Evolutionary conservation across 768 basidiomycete species (phyloP).

Genomic region (Leccinellum rugosiceps): DNA sequence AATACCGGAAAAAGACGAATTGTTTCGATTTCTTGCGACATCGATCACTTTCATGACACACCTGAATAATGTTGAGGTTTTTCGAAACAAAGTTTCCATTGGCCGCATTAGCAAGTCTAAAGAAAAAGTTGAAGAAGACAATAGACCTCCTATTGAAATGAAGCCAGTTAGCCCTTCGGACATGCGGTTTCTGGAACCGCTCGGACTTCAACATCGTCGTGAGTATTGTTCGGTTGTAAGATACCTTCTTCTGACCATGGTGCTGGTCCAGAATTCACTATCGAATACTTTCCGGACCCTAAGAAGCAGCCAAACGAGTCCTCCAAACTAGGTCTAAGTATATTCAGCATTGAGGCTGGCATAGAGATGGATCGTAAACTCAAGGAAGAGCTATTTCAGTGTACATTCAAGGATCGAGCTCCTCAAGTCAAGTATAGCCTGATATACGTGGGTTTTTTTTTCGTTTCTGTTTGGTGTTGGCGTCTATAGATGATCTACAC

Average conservation of each 20-base stretch:
- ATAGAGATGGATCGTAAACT: background rate
- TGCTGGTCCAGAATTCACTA: background rate
- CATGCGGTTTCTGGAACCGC: conserved; percentile 56
- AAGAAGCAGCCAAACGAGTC: background rate
- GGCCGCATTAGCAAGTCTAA: conserved; percentile 58
- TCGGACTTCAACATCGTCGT: conserved; percentile 52
- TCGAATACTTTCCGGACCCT: background rate
- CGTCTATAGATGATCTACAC: background rate
- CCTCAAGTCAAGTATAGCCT: conserved; percentile 3
- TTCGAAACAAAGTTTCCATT: conserved; percentile 69
- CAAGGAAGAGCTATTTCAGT: background rate
- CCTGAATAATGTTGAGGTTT: conserved; percentile 71
- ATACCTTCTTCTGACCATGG: background rate
- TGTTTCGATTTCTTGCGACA: conserved; percentile 83
- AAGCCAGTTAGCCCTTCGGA: conserved; percentile 45
- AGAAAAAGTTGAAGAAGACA: conserved; percentile 43
- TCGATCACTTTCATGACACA: conserved; percentile 89
- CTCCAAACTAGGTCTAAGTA: conserved; percentile 21
- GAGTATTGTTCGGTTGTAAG: background rate
- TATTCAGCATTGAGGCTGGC: conserved; percentile 21
- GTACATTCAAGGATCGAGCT: background rate
- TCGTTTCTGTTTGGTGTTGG: background rate
- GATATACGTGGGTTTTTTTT: conserved; percentile 5
- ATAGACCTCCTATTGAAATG: conserved; percentile 48
- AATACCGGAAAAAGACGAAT: conserved; percentile 75